Evolutionary conservation across 345 rosid genomes (phyloP), one percentile per base, ranked within the genome.

Genomic region (Clarkia xantiana): DNA sequence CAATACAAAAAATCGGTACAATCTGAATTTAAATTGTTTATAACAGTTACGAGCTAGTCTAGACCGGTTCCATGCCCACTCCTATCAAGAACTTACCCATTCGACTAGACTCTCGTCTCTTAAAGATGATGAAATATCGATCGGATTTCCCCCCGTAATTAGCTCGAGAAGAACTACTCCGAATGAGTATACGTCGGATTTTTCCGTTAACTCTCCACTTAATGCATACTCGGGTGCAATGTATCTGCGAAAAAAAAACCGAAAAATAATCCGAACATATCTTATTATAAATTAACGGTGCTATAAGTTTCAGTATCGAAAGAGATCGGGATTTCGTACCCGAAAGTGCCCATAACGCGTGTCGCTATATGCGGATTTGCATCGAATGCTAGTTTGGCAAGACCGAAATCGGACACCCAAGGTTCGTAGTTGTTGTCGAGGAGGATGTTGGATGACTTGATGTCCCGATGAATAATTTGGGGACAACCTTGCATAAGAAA

Each of bases 141-240:
- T 91, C 13, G 94, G 91, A 67, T 79, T 86, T 51, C 88, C 73
- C 67, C 97, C 97, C 36, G 97, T 90, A 60, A 90, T 73, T 52
- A 90, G 79, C 76, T 90, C 97, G 62, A 90, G 68, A 63, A 90
- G 80, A 67, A 90, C 86, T 50, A 90, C 97, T 34, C 97, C 97
- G 23, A 71, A 90, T 0, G 96, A 90, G 76, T 73, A 86, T 1
- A 86, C 91, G 58, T 90, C 97, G 41, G 97, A 90, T 69, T 90
- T 82, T 63, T 90, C 97, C 0, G 96, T 86, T 67, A 90, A 67
- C 68, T 86, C 86, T 16, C 97, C 97, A 63, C 91, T 90, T 60
- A 90, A 70, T 71, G 94, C 97, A 76, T 90, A 90, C 62, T 90
- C 97, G 54, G 94, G 97, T 63, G 95, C 96, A 86, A 90, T 67